A percentile compares a stretch with the other conserved stretches of the same genome.
Evolutionary conservation across 805 yeast genomes (phyloP).

Genomic region (Metschnikowia rubicola): DNA sequence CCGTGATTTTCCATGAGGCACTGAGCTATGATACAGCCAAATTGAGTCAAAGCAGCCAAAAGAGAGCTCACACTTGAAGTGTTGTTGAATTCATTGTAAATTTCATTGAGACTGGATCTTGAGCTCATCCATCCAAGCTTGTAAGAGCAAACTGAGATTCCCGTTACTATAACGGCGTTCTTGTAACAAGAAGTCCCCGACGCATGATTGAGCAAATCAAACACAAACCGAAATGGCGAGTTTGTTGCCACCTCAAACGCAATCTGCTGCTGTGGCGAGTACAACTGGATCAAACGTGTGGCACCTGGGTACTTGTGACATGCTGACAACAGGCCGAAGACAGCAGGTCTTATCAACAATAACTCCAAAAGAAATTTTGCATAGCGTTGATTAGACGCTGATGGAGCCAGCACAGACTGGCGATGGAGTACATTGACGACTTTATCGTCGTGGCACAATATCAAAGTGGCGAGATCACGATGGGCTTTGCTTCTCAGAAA

Average conservation of each 20-base stretch:
- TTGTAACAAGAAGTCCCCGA: neutral
- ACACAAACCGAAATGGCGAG: constrained; percentile 11
- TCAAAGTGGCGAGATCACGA: constrained; percentile 9
- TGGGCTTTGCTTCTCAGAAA: constrained; percentile 11
- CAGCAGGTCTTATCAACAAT: constrained; percentile 6
- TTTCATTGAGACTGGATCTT: neutral
- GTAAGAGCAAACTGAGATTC: constrained; percentile 8
- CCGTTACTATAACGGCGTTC: constrained; percentile 6
- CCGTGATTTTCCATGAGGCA: constrained; percentile 3
- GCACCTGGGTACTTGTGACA: constrained; percentile 12
- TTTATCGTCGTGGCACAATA: constrained; percentile 9
- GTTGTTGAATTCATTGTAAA: constrained; percentile 14
- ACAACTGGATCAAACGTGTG: constrained; percentile 4
- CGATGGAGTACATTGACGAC: constrained; percentile 9
- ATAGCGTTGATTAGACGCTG: constrained; percentile 5
- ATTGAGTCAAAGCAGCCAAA: constrained; percentile 9
- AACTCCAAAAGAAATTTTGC: constrained; percentile 8
- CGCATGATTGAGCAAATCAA: constrained; percentile 16
- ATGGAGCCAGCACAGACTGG: constrained; percentile 5
- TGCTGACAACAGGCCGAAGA: constrained; percentile 3
- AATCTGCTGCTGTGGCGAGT: constrained; percentile 6
- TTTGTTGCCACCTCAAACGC: constrained; percentile 13
- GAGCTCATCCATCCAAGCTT: constrained; percentile 1
- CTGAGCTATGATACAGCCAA: constrained; percentile 10
- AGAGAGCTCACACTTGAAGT: constrained; percentile 10